A percentile compares a stretch with the other conserved stretches of the same genome.
Evolutionary conservation across 2,329 filamentous ascomycete genomes (phyloP).

Genomic region (Phaeosphaeria sp.): DNA sequence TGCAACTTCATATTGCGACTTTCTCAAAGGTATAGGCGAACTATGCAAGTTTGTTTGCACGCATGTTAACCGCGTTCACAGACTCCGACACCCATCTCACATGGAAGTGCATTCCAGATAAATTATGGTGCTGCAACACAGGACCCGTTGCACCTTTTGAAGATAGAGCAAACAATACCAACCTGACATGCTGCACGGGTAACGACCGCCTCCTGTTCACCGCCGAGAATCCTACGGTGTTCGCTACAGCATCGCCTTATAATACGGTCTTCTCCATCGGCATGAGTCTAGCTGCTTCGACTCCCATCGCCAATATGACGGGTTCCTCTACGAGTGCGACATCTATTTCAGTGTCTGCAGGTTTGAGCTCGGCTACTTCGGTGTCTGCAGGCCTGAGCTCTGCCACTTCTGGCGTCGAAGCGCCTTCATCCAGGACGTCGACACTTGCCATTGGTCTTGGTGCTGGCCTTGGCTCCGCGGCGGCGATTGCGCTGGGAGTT

Average conservation of each 20-base stretch:
- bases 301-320: neutral
- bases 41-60: too few species aligned
- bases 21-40: neutral
- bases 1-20: constrained; percentile 1
- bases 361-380: neutral
- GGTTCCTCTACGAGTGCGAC: neutral
- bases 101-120: constrained; percentile 1
- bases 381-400: neutral
- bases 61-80: neutral
- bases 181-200: constrained; percentile 1
- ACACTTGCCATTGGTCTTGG: constrained; percentile 3
- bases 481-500: constrained; percentile 1
- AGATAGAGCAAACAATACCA: neutral
- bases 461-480: neutral
- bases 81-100: neutral
- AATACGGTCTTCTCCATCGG: neutral
- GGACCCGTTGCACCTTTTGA: neutral
- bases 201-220: neutral
- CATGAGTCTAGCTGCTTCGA: neutral
- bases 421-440: neutral
- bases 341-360: neutral
- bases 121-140: constrained; percentile 2
- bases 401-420: neutral
- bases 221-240: neutral
- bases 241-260: neutral